These are phyloP conservation scores for Cytospora paraplurivora DNA, from an alignment of 2,329 filamentous ascomycete species.

Conservation along the genomic window DNA sequence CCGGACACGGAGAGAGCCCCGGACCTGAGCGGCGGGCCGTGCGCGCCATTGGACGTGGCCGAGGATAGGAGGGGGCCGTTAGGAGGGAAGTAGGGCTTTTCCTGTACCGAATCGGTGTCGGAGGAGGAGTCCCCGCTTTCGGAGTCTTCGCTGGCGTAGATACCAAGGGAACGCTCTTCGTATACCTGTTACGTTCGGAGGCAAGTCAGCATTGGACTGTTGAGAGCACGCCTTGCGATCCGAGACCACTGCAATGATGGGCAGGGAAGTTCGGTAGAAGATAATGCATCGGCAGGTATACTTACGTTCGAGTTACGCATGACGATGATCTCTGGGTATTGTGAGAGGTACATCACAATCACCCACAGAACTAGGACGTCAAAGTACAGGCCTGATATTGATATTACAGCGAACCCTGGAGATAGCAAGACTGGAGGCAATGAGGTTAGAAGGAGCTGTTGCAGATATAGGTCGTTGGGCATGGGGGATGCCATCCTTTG, in stretches of 20 bases:
- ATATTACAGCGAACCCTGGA: slow-evolving; percentile 56
- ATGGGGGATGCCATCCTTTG: neutral
- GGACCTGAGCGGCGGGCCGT: slow-evolving; percentile 9
- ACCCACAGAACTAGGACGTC: slow-evolving; percentile 48
- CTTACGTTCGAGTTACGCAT: slow-evolving; percentile 54
- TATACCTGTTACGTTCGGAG: slow-evolving; percentile 43
- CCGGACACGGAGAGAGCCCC: slow-evolving; percentile 15
- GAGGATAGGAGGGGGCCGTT: slow-evolving; percentile 6
- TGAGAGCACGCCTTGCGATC: neutral
- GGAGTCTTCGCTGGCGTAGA: slow-evolving; percentile 38
- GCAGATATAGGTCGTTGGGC: too few species aligned
- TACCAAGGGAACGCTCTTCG: slow-evolving; percentile 56
- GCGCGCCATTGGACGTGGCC: neutral
- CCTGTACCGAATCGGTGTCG: slow-evolving; percentile 5
- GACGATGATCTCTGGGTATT: slow-evolving; percentile 48
- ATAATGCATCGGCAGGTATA: neutral
- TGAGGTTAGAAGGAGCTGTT: neutral
- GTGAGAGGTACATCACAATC: slow-evolving; percentile 52
- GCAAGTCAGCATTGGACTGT: neutral
- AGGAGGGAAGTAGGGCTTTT: slow-evolving; percentile 6
- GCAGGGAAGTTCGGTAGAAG: neutral
- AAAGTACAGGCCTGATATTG: slow-evolving; percentile 46
- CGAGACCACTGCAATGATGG: too few species aligned
- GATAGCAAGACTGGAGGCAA: slow-evolving; percentile 45
- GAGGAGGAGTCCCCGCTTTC: neutral